Evolutionary conservation across 2,329 filamentous ascomycete genomes (phyloP).

Genomic region (Trichocomaceae sp.): DNA sequence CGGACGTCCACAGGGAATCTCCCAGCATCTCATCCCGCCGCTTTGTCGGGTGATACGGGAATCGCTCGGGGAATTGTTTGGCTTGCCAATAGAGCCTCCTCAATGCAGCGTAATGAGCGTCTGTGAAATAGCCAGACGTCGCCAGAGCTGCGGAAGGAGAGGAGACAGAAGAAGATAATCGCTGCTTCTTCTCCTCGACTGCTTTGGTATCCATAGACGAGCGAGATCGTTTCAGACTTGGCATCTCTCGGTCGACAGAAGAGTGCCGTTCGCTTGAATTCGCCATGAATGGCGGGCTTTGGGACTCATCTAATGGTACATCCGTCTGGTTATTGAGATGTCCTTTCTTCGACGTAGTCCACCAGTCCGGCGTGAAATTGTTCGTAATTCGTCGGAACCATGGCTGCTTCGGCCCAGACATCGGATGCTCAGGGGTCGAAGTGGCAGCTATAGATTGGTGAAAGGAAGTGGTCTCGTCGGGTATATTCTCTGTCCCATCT

Average conservation of each 20-base stretch:
- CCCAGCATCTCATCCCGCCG: conserved; percentile 35
- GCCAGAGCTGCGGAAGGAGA: conserved; percentile 19
- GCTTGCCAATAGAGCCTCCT: conserved; percentile 35
- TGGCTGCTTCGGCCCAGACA: conserved; percentile 23
- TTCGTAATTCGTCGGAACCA: conserved; percentile 29
- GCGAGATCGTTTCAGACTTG: conserved; percentile 11
- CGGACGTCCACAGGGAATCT: conserved; percentile 38
- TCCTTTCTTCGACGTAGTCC: conserved; percentile 9
- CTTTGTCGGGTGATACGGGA: conserved; percentile 31
- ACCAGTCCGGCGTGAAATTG: conserved; percentile 14
- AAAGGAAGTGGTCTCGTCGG: neutral
- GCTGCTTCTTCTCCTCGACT: conserved; percentile 3
- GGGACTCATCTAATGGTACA: conserved; percentile 8
- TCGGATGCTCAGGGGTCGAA: conserved; percentile 1
- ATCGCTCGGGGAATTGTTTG: conserved; percentile 31
- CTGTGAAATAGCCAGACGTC: conserved; percentile 36
- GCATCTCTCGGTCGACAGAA: conserved; percentile 3
- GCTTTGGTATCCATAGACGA: neutral
- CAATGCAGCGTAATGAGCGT: conserved; percentile 36
- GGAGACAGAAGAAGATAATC: neutral
- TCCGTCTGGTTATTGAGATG: neutral
- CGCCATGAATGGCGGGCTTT: conserved; percentile 8
- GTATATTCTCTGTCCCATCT: conserved; percentile 14
- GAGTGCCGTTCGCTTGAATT: neutral
- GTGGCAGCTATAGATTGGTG: neutral